Conservation (phyloP, 805 yeast species). For the Ogataea minuta region DNA sequence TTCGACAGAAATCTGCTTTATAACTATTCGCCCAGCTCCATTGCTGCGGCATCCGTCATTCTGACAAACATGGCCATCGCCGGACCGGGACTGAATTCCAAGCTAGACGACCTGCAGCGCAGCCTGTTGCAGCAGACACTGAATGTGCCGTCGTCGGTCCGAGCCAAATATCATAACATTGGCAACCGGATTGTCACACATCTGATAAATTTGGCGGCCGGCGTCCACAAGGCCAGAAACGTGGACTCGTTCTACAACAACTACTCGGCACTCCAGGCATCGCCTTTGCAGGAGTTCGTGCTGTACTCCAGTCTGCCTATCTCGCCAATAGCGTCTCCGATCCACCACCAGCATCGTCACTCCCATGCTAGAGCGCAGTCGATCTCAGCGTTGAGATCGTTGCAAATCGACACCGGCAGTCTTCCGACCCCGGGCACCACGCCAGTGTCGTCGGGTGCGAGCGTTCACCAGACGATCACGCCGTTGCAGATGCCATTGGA, state of each 20-base stretch:
- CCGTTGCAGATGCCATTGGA: slow-evolving; percentile 19
- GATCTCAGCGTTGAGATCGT: slow-evolving; percentile 22
- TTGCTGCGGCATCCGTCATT: slow-evolving; percentile 51
- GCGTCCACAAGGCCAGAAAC: slow-evolving; percentile 26
- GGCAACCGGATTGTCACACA: slow-evolving; percentile 24
- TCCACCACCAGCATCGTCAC: slow-evolving; percentile 20
- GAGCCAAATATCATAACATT: slow-evolving; percentile 25
- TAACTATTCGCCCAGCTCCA: slow-evolving; percentile 43
- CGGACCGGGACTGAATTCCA: slow-evolving; percentile 25
- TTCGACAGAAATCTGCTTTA: slow-evolving; percentile 59
- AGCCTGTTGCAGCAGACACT: slow-evolving; percentile 26
- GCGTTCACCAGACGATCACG: slow-evolving; percentile 23
- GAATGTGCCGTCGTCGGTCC: slow-evolving; percentile 26
- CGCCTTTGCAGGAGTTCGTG: slow-evolving; percentile 24
- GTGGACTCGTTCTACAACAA: slow-evolving; percentile 14
- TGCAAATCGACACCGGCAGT: slow-evolving; percentile 21
- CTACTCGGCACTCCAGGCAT: slow-evolving; percentile 11
- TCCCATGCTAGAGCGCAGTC: slow-evolving; percentile 26
- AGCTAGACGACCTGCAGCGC: slow-evolving; percentile 32
- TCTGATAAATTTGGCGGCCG: slow-evolving; percentile 27
- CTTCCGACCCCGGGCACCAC: slow-evolving; percentile 36
- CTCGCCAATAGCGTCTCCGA: slow-evolving; percentile 34
- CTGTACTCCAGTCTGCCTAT: slow-evolving; percentile 24
- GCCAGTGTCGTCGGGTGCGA: slow-evolving; percentile 12
- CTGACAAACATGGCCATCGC: slow-evolving; percentile 47